Percentiles rank a stretch among this genome's conserved stretches.
Evolutionary conservation across 495 filamentous ascomycete species (phyloP).

Genomic region (Terfezia claveryi): DNA sequence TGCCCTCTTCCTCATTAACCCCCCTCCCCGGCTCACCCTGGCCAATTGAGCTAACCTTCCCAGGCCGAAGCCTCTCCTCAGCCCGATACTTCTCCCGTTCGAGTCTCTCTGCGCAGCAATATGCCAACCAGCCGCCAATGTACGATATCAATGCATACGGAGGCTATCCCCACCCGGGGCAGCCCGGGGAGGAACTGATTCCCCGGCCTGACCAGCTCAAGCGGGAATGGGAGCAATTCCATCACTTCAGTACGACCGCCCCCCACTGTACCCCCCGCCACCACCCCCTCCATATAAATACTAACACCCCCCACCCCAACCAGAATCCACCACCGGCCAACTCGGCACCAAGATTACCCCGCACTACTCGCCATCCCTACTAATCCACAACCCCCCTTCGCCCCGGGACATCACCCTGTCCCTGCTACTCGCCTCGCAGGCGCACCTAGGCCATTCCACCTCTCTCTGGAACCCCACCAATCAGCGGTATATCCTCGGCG

Average conservation of each 20-base stretch:
- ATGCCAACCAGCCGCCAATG: no score
- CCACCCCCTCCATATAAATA: not conserved
- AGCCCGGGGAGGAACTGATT: no score
- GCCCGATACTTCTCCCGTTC: not conserved
- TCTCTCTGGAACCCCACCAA: constrained; percentile 92
- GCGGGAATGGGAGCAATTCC: constrained; percentile 5
- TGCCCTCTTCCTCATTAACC: not conserved
- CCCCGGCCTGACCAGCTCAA: not conserved
- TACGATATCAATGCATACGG: no score
- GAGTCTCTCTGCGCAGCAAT: not conserved
- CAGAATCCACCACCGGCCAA: constrained; percentile 19
- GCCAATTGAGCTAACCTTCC: not conserved
- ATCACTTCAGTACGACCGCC: constrained; percentile 12
- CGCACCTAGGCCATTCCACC: constrained; percentile 78
- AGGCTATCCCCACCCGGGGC: no score
- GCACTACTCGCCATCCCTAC: constrained; percentile 43
- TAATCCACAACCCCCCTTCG: constrained; percentile 47
- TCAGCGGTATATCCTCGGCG: constrained; percentile 82
- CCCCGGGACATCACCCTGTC: constrained; percentile 71
- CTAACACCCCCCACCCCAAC: not conserved
- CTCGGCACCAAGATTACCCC: constrained; percentile 33
- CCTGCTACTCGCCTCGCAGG: constrained; percentile 72
- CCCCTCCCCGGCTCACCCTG: not conserved
- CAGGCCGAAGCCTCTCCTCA: not conserved
- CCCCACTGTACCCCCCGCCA: not conserved